Conservation (phyloP, 345 rosid genomes). For the Jatropha curcas region DNA sequence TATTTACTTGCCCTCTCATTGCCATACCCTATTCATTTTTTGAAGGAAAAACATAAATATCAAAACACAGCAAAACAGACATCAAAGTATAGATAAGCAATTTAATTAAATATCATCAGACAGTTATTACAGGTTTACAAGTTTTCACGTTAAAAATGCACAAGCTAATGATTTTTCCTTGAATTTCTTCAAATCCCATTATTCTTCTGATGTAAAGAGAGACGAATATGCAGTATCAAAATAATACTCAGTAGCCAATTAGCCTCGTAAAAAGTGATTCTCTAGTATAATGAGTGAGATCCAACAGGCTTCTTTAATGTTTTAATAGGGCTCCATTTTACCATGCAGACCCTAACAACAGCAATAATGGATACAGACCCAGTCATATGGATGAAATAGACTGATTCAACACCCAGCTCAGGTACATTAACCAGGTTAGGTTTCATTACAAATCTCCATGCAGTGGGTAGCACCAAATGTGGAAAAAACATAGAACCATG, state of each 20-base stretch:
- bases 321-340: neutral
- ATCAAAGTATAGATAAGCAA: neutral
- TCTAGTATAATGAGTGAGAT: neutral
- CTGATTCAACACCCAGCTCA: neutral
- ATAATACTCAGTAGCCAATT: too few species aligned
- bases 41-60: neutral
- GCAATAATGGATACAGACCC: neutral
- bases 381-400: neutral
- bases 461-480: neutral
- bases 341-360: neutral
- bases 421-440: neutral
- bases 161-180: neutral
- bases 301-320: neutral
- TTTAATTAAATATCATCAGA: neutral
- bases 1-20: slow-evolving; percentile 35
- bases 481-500: neutral
- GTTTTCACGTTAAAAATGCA: neutral
- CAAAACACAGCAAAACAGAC: neutral
- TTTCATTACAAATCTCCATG: neutral
- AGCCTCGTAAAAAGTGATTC: neutral
- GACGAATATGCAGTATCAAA: neutral
- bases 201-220: neutral
- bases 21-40: slow-evolving; percentile 35
- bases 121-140: neutral
- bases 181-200: neutral